phyloP scores from a whole-genome alignment of 148 eudicot genomes.

The Nepenthes mirabilis region DNA sequence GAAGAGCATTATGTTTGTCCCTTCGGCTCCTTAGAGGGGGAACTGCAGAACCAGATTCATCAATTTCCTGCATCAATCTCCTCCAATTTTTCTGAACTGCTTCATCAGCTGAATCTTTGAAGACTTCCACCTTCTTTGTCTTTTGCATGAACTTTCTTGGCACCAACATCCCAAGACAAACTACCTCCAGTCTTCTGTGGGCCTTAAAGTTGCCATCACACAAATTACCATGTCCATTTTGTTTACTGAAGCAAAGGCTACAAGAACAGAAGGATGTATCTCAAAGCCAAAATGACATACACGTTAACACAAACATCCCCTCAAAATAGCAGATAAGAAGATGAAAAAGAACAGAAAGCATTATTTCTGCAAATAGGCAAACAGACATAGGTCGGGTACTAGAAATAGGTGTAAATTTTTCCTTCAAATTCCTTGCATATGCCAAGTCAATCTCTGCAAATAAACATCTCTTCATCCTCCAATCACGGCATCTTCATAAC shows the following conservation, averaged over 20 bases:
- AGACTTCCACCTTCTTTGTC: conserved; percentile 65
- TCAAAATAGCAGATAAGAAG: too few species aligned
- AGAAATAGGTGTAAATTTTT: too few species aligned
- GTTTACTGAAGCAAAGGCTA: conserved; percentile 32
- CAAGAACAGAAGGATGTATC: conserved; percentile 3
- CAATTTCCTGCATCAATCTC: conserved; percentile 72
- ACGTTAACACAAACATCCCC: too few species aligned
- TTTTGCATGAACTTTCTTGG: conserved; percentile 91
- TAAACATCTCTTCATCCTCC: too few species aligned
- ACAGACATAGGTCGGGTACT: too few species aligned
- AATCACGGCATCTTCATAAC: too few species aligned
- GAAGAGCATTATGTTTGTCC: conserved; percentile 46
- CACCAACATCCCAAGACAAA: conserved; percentile 72
- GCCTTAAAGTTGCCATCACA: conserved; percentile 26
- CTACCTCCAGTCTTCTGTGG: conserved; percentile 41
- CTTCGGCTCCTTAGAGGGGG: conserved; percentile 51
- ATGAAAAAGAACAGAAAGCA: too few species aligned
- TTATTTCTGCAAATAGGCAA: too few species aligned
- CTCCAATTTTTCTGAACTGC: conserved; percentile 83
- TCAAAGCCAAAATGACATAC: neutral
- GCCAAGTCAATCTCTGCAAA: too few species aligned
- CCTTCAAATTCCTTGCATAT: too few species aligned
- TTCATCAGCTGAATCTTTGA: conserved; percentile 71
- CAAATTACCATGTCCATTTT: conserved; percentile 17
- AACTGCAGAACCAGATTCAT: conserved; percentile 72